Base-by-base conservation (phyloP, 1,139 yeast species). In the Suhomyces ambrosiae region DNA sequence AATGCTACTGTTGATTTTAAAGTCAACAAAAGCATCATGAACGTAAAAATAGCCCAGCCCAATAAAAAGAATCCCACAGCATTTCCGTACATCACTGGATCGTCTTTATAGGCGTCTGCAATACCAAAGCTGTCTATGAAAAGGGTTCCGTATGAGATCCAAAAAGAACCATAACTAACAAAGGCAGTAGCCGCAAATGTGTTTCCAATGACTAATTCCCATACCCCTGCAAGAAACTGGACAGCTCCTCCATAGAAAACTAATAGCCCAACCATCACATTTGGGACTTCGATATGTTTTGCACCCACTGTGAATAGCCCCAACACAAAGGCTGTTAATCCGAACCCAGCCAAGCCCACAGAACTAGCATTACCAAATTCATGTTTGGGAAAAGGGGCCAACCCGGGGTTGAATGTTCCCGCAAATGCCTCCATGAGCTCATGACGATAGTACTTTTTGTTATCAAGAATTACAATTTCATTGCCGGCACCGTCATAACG, bases 331-430 rank as follows among this genome's bases (percentile, higher is more conserved):
- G 95, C 85, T 11, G 95, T 86, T 48, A 87, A 67, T 7, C 94
- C 95, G 56, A 88, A 87, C 4, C 87, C 92, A 32, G 80, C 74
- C 45, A 88, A 70, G 9, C 96, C 96, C 36, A 88, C 69, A 3
- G 96, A 96, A 35, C 90, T 86, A 28, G 96, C 95, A 61, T 87
- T 87, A 15, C 33, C 41, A 58, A 86, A 82, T 59, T 81, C 74
- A 58, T 85, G 80, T 30, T 74, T 68, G 23, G 94, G 81, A 25
- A 84, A 78, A 21, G 80, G 76, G 68, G 44, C 63, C 64, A 46
- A 67, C 55, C 87, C 27, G 14, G 88, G 82, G 52, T 77, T 79
- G 58, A 81, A 56, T 55, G 64, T 52, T 52, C 70, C 69, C 32
- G 63, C 69, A 37, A 64, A 64, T 10, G 74, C 74, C 27, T 49